These are phyloP conservation scores for Moricandia arvensis DNA, from an alignment of 345 rosid species.

Conservation along the genomic window DNA sequence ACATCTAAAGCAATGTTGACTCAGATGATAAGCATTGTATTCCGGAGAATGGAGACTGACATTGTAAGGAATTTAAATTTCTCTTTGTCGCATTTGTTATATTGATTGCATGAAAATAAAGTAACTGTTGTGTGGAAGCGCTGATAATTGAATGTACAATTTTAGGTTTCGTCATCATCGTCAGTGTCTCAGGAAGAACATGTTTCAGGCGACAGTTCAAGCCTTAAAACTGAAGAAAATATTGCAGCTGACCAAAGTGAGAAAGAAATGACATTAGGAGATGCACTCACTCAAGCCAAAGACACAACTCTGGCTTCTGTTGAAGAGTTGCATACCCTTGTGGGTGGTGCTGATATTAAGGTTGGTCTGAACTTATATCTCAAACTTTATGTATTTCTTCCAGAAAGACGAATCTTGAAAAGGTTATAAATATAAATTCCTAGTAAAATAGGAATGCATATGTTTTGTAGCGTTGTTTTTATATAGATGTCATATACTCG, in stretches of 20 bases:
- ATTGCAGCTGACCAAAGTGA: conserved; percentile 54
- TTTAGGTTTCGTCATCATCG: conserved; percentile 60
- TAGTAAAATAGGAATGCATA: neutral
- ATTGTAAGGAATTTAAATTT: conserved; percentile 51
- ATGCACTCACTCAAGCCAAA: conserved; percentile 76
- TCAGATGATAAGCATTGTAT: conserved; percentile 92
- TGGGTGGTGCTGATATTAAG: conserved; percentile 98
- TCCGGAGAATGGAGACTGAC: conserved; percentile 95
- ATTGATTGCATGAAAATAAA: conserved; percentile 16
- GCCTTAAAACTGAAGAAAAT: conserved; percentile 50
- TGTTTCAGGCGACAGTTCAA: conserved; percentile 49
- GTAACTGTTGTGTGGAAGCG: conserved; percentile 20
- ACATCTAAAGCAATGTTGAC: conserved; percentile 99
- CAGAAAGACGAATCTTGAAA: neutral
- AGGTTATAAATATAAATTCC: neutral
- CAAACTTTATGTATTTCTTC: neutral
- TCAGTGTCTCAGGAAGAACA: conserved; percentile 50
- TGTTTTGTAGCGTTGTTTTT: conserved; percentile 2
- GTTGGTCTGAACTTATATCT: conserved; percentile 37
- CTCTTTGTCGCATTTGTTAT: conserved; percentile 14
- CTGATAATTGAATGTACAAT: conserved; percentile 39
- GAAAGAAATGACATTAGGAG: conserved; percentile 72
- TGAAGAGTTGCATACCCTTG: conserved; percentile 95
- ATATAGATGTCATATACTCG: neutral
- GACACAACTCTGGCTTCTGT: conserved; percentile 79